Evolutionary conservation across 176 grass and related monocot species (phyloP), one percentile per base, ranked within the genome.

Genomic region (Oryza punctata): DNA sequence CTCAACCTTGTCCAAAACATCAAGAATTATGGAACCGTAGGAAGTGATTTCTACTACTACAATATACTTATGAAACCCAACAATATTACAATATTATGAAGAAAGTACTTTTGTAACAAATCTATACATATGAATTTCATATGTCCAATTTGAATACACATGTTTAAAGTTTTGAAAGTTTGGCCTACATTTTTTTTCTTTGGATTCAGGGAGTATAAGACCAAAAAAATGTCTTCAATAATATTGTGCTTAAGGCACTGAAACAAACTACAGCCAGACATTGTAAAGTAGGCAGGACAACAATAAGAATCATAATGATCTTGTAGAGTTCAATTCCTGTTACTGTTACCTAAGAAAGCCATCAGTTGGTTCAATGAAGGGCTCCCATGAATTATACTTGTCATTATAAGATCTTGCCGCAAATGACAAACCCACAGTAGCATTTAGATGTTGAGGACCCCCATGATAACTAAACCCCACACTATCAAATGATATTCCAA

Each of bases 331-430:
- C 43, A 81, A 52, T 85, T 70, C 24, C 60, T 72, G 38, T 29
- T 64, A 9, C 7, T 66, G 32, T 86, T 88, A 95, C 96, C 96
- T 98, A 73, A 98, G 71, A 95, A 98, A 98, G 83, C 79, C 96
- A 90, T 98, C 96, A 21, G 82, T 91, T 47, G 96, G 89, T 95
- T 98, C 96, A 90, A 98, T 87, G 41, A 95, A 89, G 69, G 96
- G 96, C 76, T 98, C 96, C 96, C 96, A 98, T 44, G 87, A 89
- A 88, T 89, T 91, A 85, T 85, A 86, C 63, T 91, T 98, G 83
- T 98, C 96, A 85, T 98, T 98, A 80, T 91, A 98, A 27, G 96
- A 98, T 86, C 84, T 95, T 76, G 91, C 92, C 74, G 61, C 84
- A 77, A 98, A 89, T 0, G 82, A 95, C 76, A 98, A 93, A 86